Evolutionary conservation across 2,329 filamentous ascomycete genomes (phyloP).

Genomic region (Monosporascus sp.): DNA sequence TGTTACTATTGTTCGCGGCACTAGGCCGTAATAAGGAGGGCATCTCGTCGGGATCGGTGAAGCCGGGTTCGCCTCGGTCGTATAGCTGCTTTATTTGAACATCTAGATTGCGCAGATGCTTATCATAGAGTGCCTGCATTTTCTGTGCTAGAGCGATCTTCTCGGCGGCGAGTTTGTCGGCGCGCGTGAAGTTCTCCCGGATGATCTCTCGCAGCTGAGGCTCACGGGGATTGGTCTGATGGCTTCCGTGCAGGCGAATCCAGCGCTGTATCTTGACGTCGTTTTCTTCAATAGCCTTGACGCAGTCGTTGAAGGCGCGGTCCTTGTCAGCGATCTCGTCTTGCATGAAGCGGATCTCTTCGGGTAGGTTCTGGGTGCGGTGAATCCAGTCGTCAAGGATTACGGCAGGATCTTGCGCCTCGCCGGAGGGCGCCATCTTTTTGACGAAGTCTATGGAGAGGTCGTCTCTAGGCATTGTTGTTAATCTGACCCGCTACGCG

Average conservation of each 20-base stretch:
- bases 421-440: slow-evolving; percentile 56
- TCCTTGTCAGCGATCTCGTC: slow-evolving; percentile 82
- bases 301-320: slow-evolving; percentile 62
- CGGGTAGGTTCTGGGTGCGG: slow-evolving; percentile 71
- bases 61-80: slow-evolving; percentile 57
- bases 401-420: slow-evolving; percentile 59
- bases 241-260: slow-evolving; percentile 71
- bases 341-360: slow-evolving; percentile 77
- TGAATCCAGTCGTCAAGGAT: slow-evolving; percentile 77
- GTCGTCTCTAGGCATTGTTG: slow-evolving; percentile 69
- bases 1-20: slow-evolving; percentile 48
- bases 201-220: slow-evolving; percentile 62
- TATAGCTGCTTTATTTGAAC: slow-evolving; percentile 57
- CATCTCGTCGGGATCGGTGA: slow-evolving; percentile 57
- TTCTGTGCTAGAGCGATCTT: slow-evolving; percentile 69
- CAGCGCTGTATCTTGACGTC: slow-evolving; percentile 76
- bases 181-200: slow-evolving; percentile 61
- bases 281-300: slow-evolving; percentile 64
- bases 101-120: slow-evolving; percentile 60
- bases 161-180: slow-evolving; percentile 67
- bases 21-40: slow-evolving; percentile 58
- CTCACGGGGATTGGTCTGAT: slow-evolving; percentile 71
- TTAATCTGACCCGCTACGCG: slow-evolving; percentile 42
- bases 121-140: slow-evolving; percentile 54
- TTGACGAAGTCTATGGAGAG: slow-evolving; percentile 65